These are phyloP conservation scores for Sodiomyces alkalinus DNA, from an alignment of 2,329 filamentous ascomycete genomes.

Conservation along the genomic window DNA sequence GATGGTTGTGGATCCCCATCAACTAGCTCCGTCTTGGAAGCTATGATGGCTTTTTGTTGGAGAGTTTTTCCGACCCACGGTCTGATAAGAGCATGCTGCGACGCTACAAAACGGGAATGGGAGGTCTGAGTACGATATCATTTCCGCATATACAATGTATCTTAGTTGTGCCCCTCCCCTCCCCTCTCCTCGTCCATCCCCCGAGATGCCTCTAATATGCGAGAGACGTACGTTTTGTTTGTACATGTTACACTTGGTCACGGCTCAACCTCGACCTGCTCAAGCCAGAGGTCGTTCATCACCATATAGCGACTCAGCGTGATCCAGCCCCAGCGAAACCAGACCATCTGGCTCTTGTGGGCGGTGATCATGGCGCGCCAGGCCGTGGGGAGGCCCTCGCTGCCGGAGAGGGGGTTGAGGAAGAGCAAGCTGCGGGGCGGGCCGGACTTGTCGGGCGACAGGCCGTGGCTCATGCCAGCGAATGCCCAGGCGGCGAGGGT, in stretches of 20 bases:
- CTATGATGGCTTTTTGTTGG: too few species aligned
- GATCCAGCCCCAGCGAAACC: slow-evolving; percentile 97
- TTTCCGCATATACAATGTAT: too few species aligned
- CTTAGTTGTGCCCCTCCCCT: too few species aligned
- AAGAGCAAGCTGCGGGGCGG: slow-evolving; percentile 50
- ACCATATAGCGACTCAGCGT: slow-evolving; percentile 85
- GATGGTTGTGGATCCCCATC: too few species aligned
- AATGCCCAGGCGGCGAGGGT: slow-evolving; percentile 48
- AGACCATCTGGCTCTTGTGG: slow-evolving; percentile 93
- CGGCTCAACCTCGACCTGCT: slow-evolving; percentile 16
- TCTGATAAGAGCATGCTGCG: not conserved
- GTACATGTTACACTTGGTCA: not conserved
- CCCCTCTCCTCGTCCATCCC: not conserved
- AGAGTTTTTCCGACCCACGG: too few species aligned
- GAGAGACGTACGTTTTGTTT: too few species aligned
- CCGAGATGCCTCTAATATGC: not conserved
- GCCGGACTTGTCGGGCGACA: slow-evolving; percentile 5
- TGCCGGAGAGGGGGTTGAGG: slow-evolving; percentile 53
- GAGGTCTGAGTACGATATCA: too few species aligned
- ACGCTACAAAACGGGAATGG: too few species aligned
- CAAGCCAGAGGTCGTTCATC: slow-evolving; percentile 66
- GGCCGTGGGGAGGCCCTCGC: slow-evolving; percentile 36
- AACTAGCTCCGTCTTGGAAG: too few species aligned
- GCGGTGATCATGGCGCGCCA: slow-evolving; percentile 79
- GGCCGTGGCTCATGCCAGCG: slow-evolving; percentile 15